Base-by-base conservation (phyloP, 2,329 filamentous ascomycete genomes). In the Xylariaceae sp. region DNA sequence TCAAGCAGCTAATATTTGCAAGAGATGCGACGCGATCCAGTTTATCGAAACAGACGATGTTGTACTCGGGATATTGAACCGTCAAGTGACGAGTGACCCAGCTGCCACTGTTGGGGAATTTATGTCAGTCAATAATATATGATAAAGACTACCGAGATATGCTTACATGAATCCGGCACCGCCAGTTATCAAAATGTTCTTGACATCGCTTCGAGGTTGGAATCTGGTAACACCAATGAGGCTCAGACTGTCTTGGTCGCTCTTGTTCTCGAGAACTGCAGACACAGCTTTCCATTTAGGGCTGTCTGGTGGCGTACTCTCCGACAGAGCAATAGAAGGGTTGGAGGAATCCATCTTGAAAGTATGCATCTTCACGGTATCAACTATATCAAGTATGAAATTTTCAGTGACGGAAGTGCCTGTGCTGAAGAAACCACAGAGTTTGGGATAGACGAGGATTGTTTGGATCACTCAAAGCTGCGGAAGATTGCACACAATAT, bases 11-110 rank as follows among this genome's bases (percentile, higher is more conserved):
- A 6, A 48, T 20, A 32, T 48, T 48, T 20, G 14, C 19, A 18
- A 48, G 21, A 5, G 45, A 48, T 12, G 45, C 37, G 23, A 48
- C 45, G n/a, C 45, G 21, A 12, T 48, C 45, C 7, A 48, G 45
- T 20, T 48, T 48, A 20, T 48, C 45, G 45, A 48, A 48, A 16
- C 45, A 48, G 18, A 48, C 45, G 19, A 48, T 40, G 23, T 48
- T 48, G 45, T 48, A 48, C 19, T 48, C 45, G 23, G 45, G 45
- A 40, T 48, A 48, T 40, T 48, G 45, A 18, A 48, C 29, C 2
- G 20, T 32, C 29, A 48, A 14, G 20, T 48, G 45, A 6, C 45
- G 45, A 7, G 45, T 48, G 29, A 48, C 45, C 45, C 45, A 48
- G 14, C 45, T 32, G 10, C 45, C 45, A 32, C 45, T 48, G 12